Conservation (phyloP, 2,329 filamentous ascomycete genomes). For the Cytospora chrysosperma region DNA sequence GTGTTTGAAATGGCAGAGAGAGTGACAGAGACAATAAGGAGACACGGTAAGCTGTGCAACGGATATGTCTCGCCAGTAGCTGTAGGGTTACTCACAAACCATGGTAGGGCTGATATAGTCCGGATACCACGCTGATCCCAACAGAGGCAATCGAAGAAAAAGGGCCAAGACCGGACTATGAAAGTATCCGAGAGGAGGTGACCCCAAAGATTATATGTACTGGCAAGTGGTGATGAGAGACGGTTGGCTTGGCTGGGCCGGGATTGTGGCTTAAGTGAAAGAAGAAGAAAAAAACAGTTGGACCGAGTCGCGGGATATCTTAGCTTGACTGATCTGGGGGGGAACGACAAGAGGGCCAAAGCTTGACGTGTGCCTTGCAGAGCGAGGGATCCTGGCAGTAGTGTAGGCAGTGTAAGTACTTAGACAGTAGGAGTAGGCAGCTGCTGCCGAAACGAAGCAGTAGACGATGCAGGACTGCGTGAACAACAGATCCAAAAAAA, state of each 20-base stretch:
- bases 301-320: slow-evolving; percentile 7
- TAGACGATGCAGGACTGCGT: neutral
- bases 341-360: neutral
- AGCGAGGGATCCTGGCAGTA: neutral
- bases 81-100: slow-evolving; percentile 21
- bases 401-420: neutral
- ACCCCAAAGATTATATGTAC: neutral
- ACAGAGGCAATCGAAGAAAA: neutral
- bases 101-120: slow-evolving; percentile 8
- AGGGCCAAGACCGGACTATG: slow-evolving; percentile 15
- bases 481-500: neutral
- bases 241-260: slow-evolving; percentile 7
- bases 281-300: slow-evolving; percentile 15
- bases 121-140: slow-evolving; percentile 10
- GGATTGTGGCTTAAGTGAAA: slow-evolving; percentile 19
- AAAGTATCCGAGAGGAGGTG: neutral
- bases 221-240: slow-evolving; percentile 16
- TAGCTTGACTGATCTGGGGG: slow-evolving; percentile 10
- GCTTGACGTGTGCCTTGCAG: neutral
- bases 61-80: neutral
- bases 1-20: slow-evolving; percentile 5
- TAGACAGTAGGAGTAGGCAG: too few species aligned
- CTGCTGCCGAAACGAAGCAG: too few species aligned
- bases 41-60: slow-evolving; percentile 6
- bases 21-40: slow-evolving; percentile 2